Evolutionary conservation across 2,329 filamentous ascomycete genomes (phyloP), one percentile per base, ranked within the genome.

Genomic region (Colletotrichum cuscutae): DNA sequence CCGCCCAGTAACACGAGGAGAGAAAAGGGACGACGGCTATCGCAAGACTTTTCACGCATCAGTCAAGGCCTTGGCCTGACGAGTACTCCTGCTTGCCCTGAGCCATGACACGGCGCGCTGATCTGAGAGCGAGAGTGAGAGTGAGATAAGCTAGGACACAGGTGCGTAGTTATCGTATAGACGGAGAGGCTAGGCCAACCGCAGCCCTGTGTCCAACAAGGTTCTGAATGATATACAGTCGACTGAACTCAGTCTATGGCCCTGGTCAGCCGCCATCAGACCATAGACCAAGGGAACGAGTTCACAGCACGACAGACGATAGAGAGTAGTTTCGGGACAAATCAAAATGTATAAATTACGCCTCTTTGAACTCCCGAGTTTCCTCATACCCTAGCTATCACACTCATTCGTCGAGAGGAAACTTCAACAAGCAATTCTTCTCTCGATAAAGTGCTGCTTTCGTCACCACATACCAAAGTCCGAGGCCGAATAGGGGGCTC

Each of bases 371-470:
- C 71, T 72, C 71, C 71, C 32, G 37, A 73, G 68, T 72, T 72
- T 68, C 71, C 71, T 72, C 56, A 63, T 68, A 68, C 63, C 71
- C 61, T 73, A 73, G 68, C 72, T 73, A 71, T 66, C 61, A 73
- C 57, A 72, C 68, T 67, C 68, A 68, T 56, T 57, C 63, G 35
- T 67, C 32, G 52, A 32, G 53, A 67, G 62, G 59, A 54, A 64
- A 57, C 68, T 37, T 71, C 58, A 62, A 52, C 62, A 63, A 63
- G 52, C 24, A 63, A 53, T 30, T 42, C 35, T 32, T 57, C 37
- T 54, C 52, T 54, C 42, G 22, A 15, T 49, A 37, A 22, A 67
- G 49, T 59, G 68, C 71, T 59, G 22, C 68, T 46, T 32, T 49
- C 62, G 63, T 49, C 68, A 63, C 62, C 62, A 49, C 42, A 54